Evolutionary conservation across 148 eudicot species (phyloP).

Genomic region (Vaccinium macrocarpon): DNA sequence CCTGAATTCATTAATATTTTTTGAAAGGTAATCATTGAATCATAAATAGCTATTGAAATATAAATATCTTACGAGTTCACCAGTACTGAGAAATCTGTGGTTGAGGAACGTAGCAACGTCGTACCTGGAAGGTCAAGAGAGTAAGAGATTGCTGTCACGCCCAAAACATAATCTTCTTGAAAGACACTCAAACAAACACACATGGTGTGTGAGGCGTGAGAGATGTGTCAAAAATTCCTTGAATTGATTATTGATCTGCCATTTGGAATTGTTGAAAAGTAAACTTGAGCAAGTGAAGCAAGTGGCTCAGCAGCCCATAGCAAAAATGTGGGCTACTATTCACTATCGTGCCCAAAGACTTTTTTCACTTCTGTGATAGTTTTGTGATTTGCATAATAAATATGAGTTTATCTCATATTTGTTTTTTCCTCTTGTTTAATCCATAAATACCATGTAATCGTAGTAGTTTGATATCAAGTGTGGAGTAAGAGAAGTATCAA

Average conservation of each 20-base stretch:
- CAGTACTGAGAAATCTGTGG: slow-evolving; percentile 47
- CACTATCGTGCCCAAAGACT: too few species aligned
- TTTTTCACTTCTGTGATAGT: too few species aligned
- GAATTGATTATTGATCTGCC: background rate
- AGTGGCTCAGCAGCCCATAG: too few species aligned
- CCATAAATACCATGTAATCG: too few species aligned
- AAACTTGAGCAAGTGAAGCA: too few species aligned
- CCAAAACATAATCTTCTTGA: background rate
- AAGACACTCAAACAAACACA: background rate
- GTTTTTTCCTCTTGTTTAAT: too few species aligned
- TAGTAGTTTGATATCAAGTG: too few species aligned
- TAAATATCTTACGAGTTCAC: slow-evolving; percentile 73
- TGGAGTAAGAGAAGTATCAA: too few species aligned
- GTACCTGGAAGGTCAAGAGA: slow-evolving; percentile 54
- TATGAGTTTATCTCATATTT: too few species aligned
- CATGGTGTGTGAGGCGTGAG: background rate
- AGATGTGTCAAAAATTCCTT: background rate
- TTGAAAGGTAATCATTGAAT: background rate
- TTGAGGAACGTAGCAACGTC: slow-evolving; percentile 77
- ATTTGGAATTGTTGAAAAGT: too few species aligned
- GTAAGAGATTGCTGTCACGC: background rate
- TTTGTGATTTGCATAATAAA: too few species aligned
- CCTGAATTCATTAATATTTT: background rate
- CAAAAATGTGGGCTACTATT: too few species aligned
- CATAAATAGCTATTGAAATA: background rate